Evolutionary conservation across 352 stramenopile genomes (phyloP).

Genomic region (Phytophthora megakarya): DNA sequence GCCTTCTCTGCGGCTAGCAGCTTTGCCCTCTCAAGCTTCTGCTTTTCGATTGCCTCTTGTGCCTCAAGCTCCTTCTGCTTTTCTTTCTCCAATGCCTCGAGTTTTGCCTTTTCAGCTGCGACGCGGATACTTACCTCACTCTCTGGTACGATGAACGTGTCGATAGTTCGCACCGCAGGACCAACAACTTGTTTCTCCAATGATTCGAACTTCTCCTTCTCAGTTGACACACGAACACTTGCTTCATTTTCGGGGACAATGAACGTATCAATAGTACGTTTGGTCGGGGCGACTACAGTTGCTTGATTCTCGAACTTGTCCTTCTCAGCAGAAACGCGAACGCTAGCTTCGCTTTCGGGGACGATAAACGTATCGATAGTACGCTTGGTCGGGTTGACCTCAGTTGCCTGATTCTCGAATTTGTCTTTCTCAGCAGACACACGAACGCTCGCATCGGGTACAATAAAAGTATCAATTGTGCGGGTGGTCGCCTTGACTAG

Average conservation of each 20-base stretch:
- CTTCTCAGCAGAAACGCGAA: constrained; percentile 39
- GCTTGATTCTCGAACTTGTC: constrained; percentile 40
- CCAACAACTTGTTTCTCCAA: constrained; percentile 6
- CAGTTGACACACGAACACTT: constrained; percentile 29
- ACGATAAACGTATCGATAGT: constrained; percentile 42
- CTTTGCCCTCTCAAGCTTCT: constrained; percentile 28
- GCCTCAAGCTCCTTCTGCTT: constrained; percentile 43
- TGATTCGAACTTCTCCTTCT: constrained; percentile 31
- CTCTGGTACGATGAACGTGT: constrained; percentile 44
- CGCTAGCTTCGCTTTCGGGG: constrained; percentile 28
- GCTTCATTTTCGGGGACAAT: constrained; percentile 23
- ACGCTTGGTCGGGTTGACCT: not conserved
- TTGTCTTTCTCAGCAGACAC: constrained; percentile 29
- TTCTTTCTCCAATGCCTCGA: constrained; percentile 48
- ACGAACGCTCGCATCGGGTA: constrained; percentile 18
- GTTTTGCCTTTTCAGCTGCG: constrained; percentile 46
- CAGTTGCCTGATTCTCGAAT: constrained; percentile 1
- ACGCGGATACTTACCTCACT: constrained; percentile 44
- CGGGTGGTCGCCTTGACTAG: constrained; percentile 21
- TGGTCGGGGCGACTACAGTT: constrained; percentile 9
- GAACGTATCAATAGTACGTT: constrained; percentile 31
- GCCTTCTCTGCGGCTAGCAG: constrained; percentile 22
- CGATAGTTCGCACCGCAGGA: constrained; percentile 30
- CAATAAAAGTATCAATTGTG: constrained; percentile 26
- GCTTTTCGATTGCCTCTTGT: constrained; percentile 25